Evolutionary conservation across 2,329 filamentous ascomycete species (phyloP).

Genomic region (Xylaria polymorpha): DNA sequence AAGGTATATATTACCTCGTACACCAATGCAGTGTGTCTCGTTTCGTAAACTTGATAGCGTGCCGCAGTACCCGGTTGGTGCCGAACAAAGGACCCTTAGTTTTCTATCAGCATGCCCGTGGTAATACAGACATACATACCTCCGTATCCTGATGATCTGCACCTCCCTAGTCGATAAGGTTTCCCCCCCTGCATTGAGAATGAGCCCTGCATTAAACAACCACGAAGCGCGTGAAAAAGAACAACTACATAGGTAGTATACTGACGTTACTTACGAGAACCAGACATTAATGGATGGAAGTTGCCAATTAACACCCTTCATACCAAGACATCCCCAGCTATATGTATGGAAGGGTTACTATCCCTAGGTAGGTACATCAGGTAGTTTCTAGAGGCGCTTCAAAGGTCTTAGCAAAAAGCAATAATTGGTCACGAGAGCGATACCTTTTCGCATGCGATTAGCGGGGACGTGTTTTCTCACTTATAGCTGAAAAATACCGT

Average conservation of each 20-base stretch:
- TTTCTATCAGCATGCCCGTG: not conserved
- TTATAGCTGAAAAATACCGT: not conserved
- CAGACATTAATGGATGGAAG: no score
- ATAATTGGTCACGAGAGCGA: not conserved
- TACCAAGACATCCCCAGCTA: no score
- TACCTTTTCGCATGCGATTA: not conserved
- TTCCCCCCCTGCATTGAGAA: conserved; percentile 2
- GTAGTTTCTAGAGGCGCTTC: not conserved
- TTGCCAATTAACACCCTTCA: no score
- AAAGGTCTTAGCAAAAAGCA: not conserved
- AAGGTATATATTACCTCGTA: not conserved
- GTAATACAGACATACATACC: not conserved
- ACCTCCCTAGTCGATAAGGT: not conserved
- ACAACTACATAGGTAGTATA: no score
- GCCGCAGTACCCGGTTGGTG: not conserved
- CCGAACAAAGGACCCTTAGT: not conserved
- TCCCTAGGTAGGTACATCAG: no score
- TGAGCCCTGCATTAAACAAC: conserved; percentile 1
- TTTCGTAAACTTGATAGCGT: not conserved
- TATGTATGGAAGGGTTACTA: no score
- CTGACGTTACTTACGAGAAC: no score
- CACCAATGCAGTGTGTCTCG: not conserved
- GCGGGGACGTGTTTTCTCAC: not conserved
- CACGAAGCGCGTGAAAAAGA: not conserved
- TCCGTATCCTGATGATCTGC: not conserved